Evolutionary conservation across 345 rosid species (phyloP).

Genomic region (Erysimum cheiranthoides): DNA sequence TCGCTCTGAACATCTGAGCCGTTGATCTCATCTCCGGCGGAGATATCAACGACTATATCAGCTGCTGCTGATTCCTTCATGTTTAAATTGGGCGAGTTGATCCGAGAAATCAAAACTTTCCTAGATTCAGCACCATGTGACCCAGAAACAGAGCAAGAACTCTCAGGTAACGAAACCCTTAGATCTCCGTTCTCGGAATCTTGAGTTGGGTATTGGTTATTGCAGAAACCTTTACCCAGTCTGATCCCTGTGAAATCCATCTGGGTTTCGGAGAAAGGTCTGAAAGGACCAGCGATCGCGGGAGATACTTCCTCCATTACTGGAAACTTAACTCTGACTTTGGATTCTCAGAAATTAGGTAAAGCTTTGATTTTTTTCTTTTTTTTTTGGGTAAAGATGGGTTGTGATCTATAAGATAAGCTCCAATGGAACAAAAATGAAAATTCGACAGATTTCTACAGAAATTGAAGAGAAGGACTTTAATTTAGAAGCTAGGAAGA

Average conservation of each 20-base stretch:
- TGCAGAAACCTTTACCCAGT: constrained; percentile 53
- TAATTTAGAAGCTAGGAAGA: constrained; percentile 16
- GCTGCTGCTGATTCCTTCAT: constrained; percentile 56
- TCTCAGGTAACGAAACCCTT: constrained; percentile 32
- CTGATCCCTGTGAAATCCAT: constrained; percentile 52
- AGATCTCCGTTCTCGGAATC: constrained; percentile 45
- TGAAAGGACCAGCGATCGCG: constrained; percentile 54
- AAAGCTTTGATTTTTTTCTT: constrained; percentile 26
- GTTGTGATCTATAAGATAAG: constrained; percentile 29
- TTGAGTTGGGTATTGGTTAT: constrained; percentile 41
- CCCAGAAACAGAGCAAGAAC: constrained; percentile 51
- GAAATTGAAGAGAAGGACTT: constrained; percentile 30
- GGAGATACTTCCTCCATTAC: constrained; percentile 64
- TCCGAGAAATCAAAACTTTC: constrained; percentile 37
- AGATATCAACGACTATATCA: constrained; percentile 48
- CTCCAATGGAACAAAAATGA: constrained; percentile 28
- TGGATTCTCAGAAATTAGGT: constrained; percentile 1
- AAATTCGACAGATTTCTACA: constrained; percentile 44
- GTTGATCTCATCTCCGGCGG: constrained; percentile 37
- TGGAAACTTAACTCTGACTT: background rate
- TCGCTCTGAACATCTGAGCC: constrained; percentile 33
- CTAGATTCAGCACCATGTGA: constrained; percentile 33
- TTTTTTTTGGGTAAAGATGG: background rate
- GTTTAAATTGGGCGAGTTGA: constrained; percentile 39
- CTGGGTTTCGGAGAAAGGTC: constrained; percentile 45